phyloP scores from a whole-genome alignment of 306 rosid species.

The Gillenia trifoliata region DNA sequence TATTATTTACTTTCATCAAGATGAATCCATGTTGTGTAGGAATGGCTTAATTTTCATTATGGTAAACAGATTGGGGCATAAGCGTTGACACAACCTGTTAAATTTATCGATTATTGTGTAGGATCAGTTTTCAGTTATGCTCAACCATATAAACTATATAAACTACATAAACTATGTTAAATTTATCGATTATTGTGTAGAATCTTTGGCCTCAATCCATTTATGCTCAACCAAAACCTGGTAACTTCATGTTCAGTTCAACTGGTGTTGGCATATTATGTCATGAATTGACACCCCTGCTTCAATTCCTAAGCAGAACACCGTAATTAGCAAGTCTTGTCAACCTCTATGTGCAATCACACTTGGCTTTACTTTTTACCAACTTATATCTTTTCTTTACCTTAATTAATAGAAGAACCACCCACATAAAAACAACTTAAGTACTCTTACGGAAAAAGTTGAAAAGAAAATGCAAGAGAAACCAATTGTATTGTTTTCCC shows the following conservation, averaged over 20 bases:
- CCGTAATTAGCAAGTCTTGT: background rate
- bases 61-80: background rate
- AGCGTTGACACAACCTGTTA: background rate
- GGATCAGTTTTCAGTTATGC: background rate
- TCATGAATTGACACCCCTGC: background rate
- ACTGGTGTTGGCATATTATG: background rate
- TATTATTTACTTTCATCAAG: background rate
- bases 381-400: background rate
- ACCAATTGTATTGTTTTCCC: background rate
- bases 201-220: background rate
- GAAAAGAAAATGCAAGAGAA: background rate
- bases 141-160: too few species aligned
- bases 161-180: too few species aligned
- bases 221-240: background rate
- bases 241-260: background rate
- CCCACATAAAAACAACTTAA: background rate
- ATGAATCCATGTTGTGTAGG: background rate
- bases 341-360: conserved; percentile 5
- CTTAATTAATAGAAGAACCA: background rate
- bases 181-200: background rate
- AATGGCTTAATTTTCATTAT: background rate
- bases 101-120: background rate
- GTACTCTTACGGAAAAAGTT: background rate
- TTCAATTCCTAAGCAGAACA: background rate
- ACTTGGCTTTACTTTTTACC: background rate